Evolutionary conservation across 805 yeast species (phyloP), one percentile per base, ranked within the genome.

Genomic region (Myxozyma lipomycoides): DNA sequence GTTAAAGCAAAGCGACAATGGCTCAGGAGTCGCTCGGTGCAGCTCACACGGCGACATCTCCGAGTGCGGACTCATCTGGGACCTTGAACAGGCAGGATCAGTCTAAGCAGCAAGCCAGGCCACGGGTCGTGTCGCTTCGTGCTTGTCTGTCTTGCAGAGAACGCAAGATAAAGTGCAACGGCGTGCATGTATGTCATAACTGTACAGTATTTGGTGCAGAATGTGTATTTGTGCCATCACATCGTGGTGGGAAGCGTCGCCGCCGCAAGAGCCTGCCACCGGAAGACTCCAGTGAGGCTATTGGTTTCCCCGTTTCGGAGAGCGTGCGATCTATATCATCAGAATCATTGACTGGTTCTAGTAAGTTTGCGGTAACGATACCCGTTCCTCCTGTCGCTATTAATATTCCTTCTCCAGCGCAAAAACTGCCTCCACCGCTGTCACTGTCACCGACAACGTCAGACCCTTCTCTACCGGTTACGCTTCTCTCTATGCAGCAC

Each of bases 141-240:
- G 86, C 86, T 0, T 81, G 86, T 62, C 67, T 82, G 4, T 72
- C 79, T 3, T 81, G 86, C 52, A 76, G 86, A 37, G 83, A 78
- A 58, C 79, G 78, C 67, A 81, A 82, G 59, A 73, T 81, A 55
- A 81, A 79, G 58, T 81, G 86, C 64, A 84, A 81, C 57, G 86
- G 86, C 12, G 84, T 46, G 25, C 58, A 53, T 38, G 47, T 41
- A 28, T 53, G 58, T 22, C 38, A 47, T 12, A 51, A 53, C 28
- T 53, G 58, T 35, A 28, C 35, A 21, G 39, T 45, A 3, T 50
- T 49, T 4, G 34, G 40, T 2, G 34, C 38, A 7, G 43, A 26
- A 21, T 53, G 58, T 40, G 46, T 53, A 32, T 53, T 46, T 35
- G 58, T 53, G 32, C 58, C 58, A 3, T 53, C 58, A 3, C 58